phyloP scores from a whole-genome alignment of 257 asterid genomes.

The Parsonsia alboflavescens region DNA sequence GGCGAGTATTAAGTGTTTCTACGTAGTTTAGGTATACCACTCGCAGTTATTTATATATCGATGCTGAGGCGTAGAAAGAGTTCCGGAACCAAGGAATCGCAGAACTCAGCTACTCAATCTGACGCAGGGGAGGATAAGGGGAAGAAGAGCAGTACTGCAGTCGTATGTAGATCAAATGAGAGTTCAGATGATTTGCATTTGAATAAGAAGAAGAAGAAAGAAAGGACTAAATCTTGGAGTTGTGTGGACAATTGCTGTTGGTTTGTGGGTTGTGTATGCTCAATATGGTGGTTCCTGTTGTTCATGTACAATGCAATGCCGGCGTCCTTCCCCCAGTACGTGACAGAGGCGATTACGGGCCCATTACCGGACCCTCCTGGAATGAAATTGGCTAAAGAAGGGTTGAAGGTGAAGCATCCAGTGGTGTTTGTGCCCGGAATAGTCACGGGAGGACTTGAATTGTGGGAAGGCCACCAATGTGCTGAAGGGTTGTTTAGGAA shows the following conservation, averaged over 20 bases:
- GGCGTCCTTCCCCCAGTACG: slow-evolving; percentile 76
- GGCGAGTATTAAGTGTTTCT: background rate
- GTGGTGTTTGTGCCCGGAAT: slow-evolving; percentile 92
- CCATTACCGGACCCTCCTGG: slow-evolving; percentile 87
- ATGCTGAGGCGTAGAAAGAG: slow-evolving; percentile 30
- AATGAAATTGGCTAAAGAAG: slow-evolving; percentile 66
- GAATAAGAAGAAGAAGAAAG: slow-evolving; percentile 25
- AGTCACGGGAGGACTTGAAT: slow-evolving; percentile 89
- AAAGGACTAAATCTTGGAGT: slow-evolving; percentile 37
- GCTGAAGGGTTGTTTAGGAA: slow-evolving; percentile 85
- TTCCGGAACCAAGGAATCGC: slow-evolving; percentile 9
- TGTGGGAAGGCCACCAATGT: slow-evolving; percentile 90
- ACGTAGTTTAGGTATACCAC: background rate
- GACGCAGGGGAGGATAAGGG: background rate
- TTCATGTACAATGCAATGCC: slow-evolving; percentile 70
- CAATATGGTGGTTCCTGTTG: slow-evolving; percentile 77
- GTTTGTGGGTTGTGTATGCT: slow-evolving; percentile 72
- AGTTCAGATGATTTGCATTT: slow-evolving; percentile 18
- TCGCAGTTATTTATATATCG: slow-evolving; percentile 4
- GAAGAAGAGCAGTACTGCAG: background rate
- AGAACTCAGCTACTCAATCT: background rate
- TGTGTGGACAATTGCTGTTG: slow-evolving; percentile 81
- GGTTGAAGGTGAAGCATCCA: slow-evolving; percentile 74
- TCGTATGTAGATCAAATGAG: background rate
- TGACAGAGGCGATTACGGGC: slow-evolving; percentile 78